Conservation (phyloP, 2,329 filamentous ascomycete genomes). For the Seiridium unicorne region DNA sequence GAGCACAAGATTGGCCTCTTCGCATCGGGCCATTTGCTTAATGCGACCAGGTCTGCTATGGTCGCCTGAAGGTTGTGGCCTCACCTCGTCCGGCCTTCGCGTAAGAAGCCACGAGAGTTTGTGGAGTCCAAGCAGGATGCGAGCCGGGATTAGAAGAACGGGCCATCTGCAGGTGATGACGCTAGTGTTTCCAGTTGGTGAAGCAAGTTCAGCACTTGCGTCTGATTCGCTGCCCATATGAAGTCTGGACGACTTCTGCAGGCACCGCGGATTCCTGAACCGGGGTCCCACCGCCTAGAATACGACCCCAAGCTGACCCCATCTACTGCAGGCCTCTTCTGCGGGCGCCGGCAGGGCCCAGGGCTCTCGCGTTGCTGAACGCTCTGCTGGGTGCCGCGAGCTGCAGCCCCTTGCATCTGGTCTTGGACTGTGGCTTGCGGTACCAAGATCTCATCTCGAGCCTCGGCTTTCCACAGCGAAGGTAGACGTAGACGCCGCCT, state of each 20-base stretch:
- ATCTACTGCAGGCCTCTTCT: not conserved
- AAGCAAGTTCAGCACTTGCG: slow-evolving; percentile 11
- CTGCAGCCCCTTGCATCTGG: no score
- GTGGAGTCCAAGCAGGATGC: not conserved
- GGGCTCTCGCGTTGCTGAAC: no score
- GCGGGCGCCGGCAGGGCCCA: not conserved
- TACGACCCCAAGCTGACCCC: not conserved
- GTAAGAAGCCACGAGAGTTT: not conserved
- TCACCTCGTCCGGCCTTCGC: not conserved
- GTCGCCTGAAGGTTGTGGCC: not conserved
- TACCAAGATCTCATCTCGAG: no score
- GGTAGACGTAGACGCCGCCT: no score
- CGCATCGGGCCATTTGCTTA: not conserved
- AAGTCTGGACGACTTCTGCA: not conserved
- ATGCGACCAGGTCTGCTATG: not conserved
- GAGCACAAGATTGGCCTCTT: not conserved
- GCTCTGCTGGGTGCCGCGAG: not conserved
- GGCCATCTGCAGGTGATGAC: slow-evolving; percentile 22
- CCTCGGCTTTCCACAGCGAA: no score
- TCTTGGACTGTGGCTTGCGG: no score
- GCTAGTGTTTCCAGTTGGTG: slow-evolving; percentile 36
- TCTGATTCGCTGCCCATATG: slow-evolving; percentile 24
- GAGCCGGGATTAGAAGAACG: not conserved
- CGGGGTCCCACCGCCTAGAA: not conserved
- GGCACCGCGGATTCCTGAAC: slow-evolving; percentile 7